Base-by-base conservation (phyloP, 208 protist species). In the Leishmania arabica region DNA sequence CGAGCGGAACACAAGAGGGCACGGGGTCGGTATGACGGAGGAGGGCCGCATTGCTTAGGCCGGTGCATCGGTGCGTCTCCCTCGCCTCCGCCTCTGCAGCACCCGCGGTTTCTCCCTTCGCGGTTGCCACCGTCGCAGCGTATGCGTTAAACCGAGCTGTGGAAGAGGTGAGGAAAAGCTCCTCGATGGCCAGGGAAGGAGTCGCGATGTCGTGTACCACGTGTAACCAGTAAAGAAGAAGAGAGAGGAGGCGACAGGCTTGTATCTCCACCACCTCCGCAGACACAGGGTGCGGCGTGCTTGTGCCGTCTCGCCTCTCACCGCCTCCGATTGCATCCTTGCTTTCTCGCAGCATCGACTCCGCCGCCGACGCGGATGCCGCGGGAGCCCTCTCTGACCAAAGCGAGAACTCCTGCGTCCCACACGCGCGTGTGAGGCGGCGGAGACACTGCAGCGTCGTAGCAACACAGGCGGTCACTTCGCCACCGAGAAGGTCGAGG, bases 181-280 rank as follows among this genome's bases (percentile, higher is more conserved):
- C 60, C 27, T 70, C 34, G 45, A 79, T 62, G 56, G 60, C 72
- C 37, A 82, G 34, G 47, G 65, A 75, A 13, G 82, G 73, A 60
- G 69, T 45, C 11, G 70, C n/a, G 13, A 72, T 69, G 15, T 68
- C 78, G 27, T 82, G 72, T 40, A 78, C 40, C 51, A 80, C 17
- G 56, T 82, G 78, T 74, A 86, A 76, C 82, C 82, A 86, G 60
- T 82, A 86, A 34, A 86, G 72, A 2, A 82, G 47, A 5, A 86
- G 75, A 27, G 78, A 82, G 15, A 86, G 65, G 19, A 86, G 73
- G n/a, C 82, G 77, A 68, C 78, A 82, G 64, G 64, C 78, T 62
- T 82, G 82, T 40, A 72, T 66, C 73, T 82, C 72, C 3, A 82
- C 78, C 49, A 66, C 78, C 31, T 76, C 78, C 19, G 66, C 72